Evolutionary conservation across 768 basidiomycete species (phyloP).

Genomic region (Suillus decipiens): DNA sequence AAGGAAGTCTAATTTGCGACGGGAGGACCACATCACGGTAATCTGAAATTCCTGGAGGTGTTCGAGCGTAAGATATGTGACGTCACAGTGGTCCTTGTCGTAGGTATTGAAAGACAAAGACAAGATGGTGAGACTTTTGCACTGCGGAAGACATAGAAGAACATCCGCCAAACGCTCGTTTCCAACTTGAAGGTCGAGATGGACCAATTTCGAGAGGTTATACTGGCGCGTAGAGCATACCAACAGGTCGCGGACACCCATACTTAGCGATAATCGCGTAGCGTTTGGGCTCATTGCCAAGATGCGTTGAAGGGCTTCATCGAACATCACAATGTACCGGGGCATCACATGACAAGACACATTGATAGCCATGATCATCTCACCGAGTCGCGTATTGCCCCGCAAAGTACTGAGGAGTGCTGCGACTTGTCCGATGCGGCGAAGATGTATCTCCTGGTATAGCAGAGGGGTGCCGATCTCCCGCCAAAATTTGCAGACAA

Average conservation of each 20-base stretch:
- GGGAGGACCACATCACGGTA: background rate
- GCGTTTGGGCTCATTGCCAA: constrained; percentile 1
- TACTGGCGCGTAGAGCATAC: background rate
- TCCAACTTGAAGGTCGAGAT: constrained; percentile 4
- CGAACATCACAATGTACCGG: background rate
- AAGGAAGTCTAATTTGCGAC: background rate
- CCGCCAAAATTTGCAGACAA: constrained; percentile 32
- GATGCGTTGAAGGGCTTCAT: background rate
- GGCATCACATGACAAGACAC: constrained; percentile 15
- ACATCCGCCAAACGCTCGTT: background rate
- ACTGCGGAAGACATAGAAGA: background rate
- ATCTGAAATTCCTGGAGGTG: constrained; percentile 6
- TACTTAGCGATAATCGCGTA: constrained; percentile 1
- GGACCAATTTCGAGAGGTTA: constrained; percentile 2
- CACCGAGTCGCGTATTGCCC: constrained; percentile 8
- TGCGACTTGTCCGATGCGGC: constrained; percentile 23
- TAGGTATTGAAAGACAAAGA: background rate
- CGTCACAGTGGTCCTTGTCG: no score
- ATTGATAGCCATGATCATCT: constrained; percentile 17
- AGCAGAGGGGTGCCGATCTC: constrained; percentile 24
- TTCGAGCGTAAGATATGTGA: background rate
- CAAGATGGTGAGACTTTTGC: constrained; percentile 5
- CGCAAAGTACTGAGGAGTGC: constrained; percentile 23
- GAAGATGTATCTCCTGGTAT: constrained; percentile 30
- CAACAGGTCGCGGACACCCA: background rate